Evolutionary conservation across 1,284 basidiomycete genomes (phyloP).

Genomic region (Ganoderma boninense): DNA sequence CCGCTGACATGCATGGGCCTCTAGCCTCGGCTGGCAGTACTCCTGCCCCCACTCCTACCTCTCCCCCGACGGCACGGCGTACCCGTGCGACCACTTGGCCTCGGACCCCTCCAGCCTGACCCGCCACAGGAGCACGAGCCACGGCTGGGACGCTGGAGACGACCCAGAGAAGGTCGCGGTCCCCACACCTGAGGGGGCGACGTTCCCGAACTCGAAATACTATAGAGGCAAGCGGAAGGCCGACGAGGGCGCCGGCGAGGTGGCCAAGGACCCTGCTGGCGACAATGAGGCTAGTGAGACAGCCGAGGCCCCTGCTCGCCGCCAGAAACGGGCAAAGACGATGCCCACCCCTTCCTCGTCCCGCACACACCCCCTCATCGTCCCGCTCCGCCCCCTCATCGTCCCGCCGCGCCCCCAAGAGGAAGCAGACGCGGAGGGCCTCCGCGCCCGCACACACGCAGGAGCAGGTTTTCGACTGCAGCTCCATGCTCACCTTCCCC

Average conservation of each 20-base stretch:
- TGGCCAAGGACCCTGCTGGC: too few species aligned
- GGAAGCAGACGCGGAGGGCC: neutral
- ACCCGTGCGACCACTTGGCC: neutral
- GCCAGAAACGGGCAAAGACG: neutral
- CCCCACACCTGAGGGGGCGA: neutral
- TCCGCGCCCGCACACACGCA: neutral
- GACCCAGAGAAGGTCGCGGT: neutral
- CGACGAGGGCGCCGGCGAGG: neutral
- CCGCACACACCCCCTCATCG: too few species aligned
- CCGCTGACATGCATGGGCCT: neutral
- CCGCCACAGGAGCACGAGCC: neutral
- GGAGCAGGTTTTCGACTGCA: neutral
- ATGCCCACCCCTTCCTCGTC: neutral
- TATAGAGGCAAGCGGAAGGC: neutral
- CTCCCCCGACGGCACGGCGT: neutral
- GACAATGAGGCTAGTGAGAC: neutral
- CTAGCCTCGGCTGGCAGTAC: neutral
- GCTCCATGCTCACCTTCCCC: neutral
- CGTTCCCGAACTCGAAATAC: neutral
- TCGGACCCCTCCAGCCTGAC: neutral
- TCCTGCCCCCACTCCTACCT: neutral
- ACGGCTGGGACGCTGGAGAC: too few species aligned
- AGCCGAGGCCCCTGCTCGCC: neutral
- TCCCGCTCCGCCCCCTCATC: neutral
- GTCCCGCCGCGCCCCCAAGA: neutral